Evolutionary conservation across 2,329 filamentous ascomycete genomes (phyloP), one percentile per base, ranked within the genome.

Genomic region (Alternaria consortialis): DNA sequence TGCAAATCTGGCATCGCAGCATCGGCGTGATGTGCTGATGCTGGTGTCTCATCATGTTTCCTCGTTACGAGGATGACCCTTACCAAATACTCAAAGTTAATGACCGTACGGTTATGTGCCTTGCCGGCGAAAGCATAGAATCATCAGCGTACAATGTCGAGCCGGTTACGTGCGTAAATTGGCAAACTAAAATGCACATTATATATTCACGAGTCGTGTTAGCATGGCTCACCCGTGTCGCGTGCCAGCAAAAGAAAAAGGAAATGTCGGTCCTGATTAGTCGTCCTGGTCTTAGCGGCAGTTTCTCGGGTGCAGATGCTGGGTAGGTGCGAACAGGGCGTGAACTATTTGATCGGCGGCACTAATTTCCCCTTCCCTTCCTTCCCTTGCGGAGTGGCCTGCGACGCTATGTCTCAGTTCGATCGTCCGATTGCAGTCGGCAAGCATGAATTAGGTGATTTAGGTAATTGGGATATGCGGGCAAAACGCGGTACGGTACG

Each of bases 311-410:
- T 44, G 34, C n/a, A 36, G 37, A 51, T 20, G 39, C 39, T 56
- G 57, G 60, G 59, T 58, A 20, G 20, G 20, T 40, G 37, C 37
- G 57, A 63, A 63, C 60, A 57, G 53, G 52, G 52, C 48, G 46
- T 53, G 56, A 58, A 58, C 56, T 58, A 48, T 44, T 48, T 27
- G 60, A 63, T 48, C 54, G 48, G 53, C 56, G 42, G 47, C 47
- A 48, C 34, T 52, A 50, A 50, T 50, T 17, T 50, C 42, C 20
- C 20, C 15, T n/a, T 34, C 20, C 31, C 42, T 20, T 40, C 46
- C 29, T 48, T 23, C 40, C 12, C 20, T 44, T 48, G 46, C 31
- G 46, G 31, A 48, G 46, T 48, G 31, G 17, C 32, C 46, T 36
- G 31, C 34, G 46, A 31, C 46, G 46, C 32, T 37, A 27, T 27